Evolutionary conservation across 2,329 filamentous ascomycete genomes (phyloP).

Genomic region (Penicillium aurantiogriseum): DNA sequence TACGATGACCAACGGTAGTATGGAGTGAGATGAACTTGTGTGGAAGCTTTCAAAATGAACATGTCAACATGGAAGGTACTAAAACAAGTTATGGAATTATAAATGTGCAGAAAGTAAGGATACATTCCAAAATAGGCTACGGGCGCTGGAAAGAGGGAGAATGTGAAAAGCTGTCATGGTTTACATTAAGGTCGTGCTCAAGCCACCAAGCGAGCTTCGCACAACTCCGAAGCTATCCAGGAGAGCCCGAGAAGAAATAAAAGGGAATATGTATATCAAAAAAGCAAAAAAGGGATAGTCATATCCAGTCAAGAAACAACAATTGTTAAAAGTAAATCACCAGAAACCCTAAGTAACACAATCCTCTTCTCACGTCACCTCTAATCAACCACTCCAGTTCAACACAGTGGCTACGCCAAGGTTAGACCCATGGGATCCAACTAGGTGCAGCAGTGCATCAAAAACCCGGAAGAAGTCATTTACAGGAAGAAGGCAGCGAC

Average conservation of each 20-base stretch:
- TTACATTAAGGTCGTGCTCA: conserved; percentile 32
- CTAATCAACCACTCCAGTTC: conserved; percentile 7
- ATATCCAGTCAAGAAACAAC: conserved; percentile 28
- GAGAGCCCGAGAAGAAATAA: conserved; percentile 25
- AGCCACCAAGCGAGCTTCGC: conserved; percentile 29
- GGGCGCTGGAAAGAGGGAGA: conserved; percentile 19
- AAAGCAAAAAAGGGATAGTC: conserved; percentile 20
- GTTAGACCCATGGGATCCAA: conserved; percentile 2
- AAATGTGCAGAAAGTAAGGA: background rate
- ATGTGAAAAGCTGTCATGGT: conserved; percentile 30
- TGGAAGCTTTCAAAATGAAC: background rate
- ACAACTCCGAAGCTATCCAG: conserved; percentile 31
- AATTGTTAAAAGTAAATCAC: conserved; percentile 24
- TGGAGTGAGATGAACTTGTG: background rate
- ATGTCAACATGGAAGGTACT: background rate
- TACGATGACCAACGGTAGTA: too few relatives aligned
- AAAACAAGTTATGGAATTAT: background rate
- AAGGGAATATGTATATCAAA: conserved; percentile 26
- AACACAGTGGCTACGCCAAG: background rate
- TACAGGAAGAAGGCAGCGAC: conserved; percentile 34
- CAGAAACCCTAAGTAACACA: conserved; percentile 27
- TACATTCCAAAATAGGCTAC: conserved; percentile 25
- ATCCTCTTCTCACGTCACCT: conserved; percentile 10
- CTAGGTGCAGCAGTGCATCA: conserved; percentile 13
- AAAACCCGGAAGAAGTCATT: conserved; percentile 20